Evolutionary conservation across 148 eudicot genomes (phyloP), one percentile per base, ranked within the genome.

Genomic region (Fallopia convolvulus): DNA sequence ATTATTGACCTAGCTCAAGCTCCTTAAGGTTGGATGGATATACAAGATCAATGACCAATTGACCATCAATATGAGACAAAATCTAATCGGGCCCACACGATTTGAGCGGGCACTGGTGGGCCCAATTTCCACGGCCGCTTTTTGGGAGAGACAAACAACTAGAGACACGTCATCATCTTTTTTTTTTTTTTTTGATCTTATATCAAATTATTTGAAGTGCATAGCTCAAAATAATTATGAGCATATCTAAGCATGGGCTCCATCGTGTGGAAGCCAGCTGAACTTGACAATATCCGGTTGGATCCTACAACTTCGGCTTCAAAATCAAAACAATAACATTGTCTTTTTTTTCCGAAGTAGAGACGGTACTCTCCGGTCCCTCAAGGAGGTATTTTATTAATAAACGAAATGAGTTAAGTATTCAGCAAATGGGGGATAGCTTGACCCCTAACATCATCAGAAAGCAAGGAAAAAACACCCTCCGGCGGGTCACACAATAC

Each of bases 71-170:
- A 61, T 2, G 40, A 65, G 39, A 26, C 39, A 63, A 63, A 63
- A 12, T 63, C 17, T 30, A 3, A 63, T 66, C 3, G 72, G 72
- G 46, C 46, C 72, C 72, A 68, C 46, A 39, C 0, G 46, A 33
- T 68, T 68, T 68, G 72, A 68, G 20, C 72, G 44, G 20, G 72
- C 5, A 26, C n/a, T 15, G 21, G 72, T 68, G 46, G 72, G 46
- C 21, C 72, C 72, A 3, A 11, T 14, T 20, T 21, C 32, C 32
- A 58, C 7, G 30, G 32, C 30, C 39, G 40, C 21, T 39, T 68
- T 68, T 32, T 68, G 44, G 46, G 72, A 68, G 44, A 68, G 72
- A 36, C 72, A 30, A 63, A 8, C 40, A 63, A 40, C 39, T 26
- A 8, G 21, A 15, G 42, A 39, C 44, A 68, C 42, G 20, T 33